Evolutionary conservation across 768 basidiomycete species (phyloP), one percentile per base, ranked within the genome.

Genomic region (Megacollybia marginata): DNA sequence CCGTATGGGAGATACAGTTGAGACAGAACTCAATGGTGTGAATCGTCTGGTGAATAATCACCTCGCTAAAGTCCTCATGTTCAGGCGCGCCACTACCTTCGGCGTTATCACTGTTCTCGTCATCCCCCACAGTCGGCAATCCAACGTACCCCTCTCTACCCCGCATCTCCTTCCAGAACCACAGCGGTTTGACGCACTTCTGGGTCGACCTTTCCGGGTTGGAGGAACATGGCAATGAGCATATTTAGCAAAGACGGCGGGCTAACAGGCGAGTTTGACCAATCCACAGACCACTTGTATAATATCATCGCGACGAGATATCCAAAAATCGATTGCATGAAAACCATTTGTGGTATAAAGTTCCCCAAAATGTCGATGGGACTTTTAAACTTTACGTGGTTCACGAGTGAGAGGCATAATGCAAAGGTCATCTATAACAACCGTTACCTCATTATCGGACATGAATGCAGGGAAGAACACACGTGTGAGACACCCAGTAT

Each of bases 21-120:
- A 99, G 82, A 64, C 96, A 99, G 69, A 98, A 99, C 71, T 99
- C 96, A 67, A 99, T 97, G 20, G 93, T 95, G 68, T 98, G 96
- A 60, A 99, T 99, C 54, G 96, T 75, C 66, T 99, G 96, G 68
- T 99, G 95, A 52, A 98, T 89, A 19, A 96, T 80, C 51, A 96
- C 81, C 66, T 99, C 96, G 61, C 92, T 74, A 66, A 97, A 91
- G 61, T 96, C 92, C 64, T 90, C 90, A 60, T 91, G 88, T 61
- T 90, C 90, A 44, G 76, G 83, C 60, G 83, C 86, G 46, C 89
- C 66, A 44, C 80, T 80, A 59, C 87, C 83, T 44, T 76, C 70
- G 47, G 76, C 72, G 31, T 63, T 70, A 36, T 80, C 80, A 48
- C 38, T 36, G 35, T 10, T 18, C 38, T 13, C 18, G 38, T 80